Evolutionary conservation across 2,329 filamentous ascomycete species (phyloP), one percentile per base, ranked within the genome.

Genomic region (Bertia moriformis): DNA sequence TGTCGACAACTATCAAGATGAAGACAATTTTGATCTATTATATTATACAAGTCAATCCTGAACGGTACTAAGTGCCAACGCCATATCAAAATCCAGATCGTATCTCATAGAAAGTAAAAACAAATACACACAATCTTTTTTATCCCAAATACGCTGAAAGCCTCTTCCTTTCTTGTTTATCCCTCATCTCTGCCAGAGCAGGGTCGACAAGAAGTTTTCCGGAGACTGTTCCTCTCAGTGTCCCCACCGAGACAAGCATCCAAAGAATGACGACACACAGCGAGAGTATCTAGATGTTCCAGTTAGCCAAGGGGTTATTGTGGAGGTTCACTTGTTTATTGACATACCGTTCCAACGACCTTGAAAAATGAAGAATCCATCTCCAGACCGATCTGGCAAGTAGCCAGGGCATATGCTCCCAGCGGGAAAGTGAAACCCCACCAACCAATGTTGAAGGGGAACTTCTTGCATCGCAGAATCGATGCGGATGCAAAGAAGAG

Each of bases 401-500:
- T 61, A 41, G 59, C 64, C 2, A 57, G 60, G 2, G 61, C 59
- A 45, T 63, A 51, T 18, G 65, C 61, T n/a, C 63, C 63, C 4
- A 66, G 51, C 0, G 62, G 62, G 43, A 66, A 66, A 1, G 63
- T 66, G 39, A 65, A 63, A 1, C 60, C 62, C 63, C 63, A 66
- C 59, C 62, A 66, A 30, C 62, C 62, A 54, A 65, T 61, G 43
- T 63, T 65, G 50, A 65, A 65, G 10, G 62, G 61, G 15, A 64
- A 55, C 40, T 49, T 52, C 38, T 56, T 54, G 57, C 62, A 7
- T 42, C 44, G 12, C 15, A 19, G 24, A 41, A 58, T 51, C 17
- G 47, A 49, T 13, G 63, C 53, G 38, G 64, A 49, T 3, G 63
- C 63, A 39, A 64, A 65, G 5, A 51, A 56, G 4, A 66, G 46